A percentile compares a stretch with the other conserved stretches of the same genome.
Conservation (phyloP, 805 yeast genomes). For the Pichia californica region DNA sequence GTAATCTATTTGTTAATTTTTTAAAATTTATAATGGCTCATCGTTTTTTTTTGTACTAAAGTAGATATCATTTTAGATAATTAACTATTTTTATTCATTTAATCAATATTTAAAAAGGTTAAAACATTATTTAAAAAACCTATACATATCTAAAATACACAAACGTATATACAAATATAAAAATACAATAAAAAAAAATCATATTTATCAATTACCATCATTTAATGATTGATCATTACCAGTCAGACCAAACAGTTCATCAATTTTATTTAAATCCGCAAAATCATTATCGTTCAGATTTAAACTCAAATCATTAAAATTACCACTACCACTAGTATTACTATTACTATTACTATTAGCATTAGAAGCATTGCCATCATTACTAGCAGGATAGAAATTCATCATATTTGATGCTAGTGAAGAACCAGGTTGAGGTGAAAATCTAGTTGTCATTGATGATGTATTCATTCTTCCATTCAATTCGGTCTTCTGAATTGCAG, state of each 20-base stretch:
- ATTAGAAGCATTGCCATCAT: not conserved
- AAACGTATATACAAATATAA: not conserved
- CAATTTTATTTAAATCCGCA: slow-evolving; percentile 8
- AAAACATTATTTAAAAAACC: no score
- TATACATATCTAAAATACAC: not conserved
- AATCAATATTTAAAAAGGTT: no score
- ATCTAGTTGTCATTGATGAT: slow-evolving; percentile 24
- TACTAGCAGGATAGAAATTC: not conserved
- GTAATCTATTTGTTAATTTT: no score
- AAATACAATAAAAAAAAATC: not conserved
- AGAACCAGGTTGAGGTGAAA: slow-evolving; percentile 25
- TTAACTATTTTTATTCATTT: no score
- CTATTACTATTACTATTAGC: not conserved
- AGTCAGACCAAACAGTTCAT: slow-evolving; percentile 9
- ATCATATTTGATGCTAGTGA: not conserved
- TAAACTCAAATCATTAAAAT: not conserved
- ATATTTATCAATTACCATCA: not conserved
- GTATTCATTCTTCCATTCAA: slow-evolving; percentile 19
- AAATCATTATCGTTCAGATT: slow-evolving; percentile 3
- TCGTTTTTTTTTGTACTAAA: no score
- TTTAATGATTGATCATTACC: not conserved
- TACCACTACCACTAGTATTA: not conserved
- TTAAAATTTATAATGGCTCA: no score
- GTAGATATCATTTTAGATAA: no score
- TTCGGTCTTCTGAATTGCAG: slow-evolving; percentile 6